These are phyloP conservation scores for Emericellopsis atlantica DNA, from an alignment of 2,329 filamentous ascomycete species.

Conservation along the genomic window DNA sequence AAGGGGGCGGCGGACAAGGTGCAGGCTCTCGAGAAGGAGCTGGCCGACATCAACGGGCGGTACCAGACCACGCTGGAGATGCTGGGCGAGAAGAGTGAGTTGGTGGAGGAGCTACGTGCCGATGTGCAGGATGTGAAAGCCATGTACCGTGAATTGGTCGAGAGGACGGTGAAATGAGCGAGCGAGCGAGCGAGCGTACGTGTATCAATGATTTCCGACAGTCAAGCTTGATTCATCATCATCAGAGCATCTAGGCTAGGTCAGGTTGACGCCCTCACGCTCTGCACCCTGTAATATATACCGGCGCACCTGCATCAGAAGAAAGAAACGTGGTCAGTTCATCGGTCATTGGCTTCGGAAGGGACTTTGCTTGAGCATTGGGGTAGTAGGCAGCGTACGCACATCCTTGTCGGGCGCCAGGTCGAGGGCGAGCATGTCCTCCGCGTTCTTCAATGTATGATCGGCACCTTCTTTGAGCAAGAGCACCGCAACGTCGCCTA, in stretches of 20 bases:
- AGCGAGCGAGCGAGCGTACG: slow-evolving; percentile 8
- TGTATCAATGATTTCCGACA: slow-evolving; percentile 2
- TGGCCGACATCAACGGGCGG: slow-evolving; percentile 57
- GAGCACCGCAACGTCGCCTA: slow-evolving; percentile 71
- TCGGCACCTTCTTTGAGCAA: slow-evolving; percentile 80
- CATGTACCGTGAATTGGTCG: slow-evolving; percentile 89
- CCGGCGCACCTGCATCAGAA: slow-evolving; percentile 44
- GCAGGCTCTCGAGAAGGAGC: slow-evolving; percentile 51
- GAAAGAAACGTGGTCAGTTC: background rate
- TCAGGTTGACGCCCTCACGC: slow-evolving; percentile 64
- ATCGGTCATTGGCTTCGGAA: background rate
- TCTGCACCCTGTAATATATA: slow-evolving; percentile 72
- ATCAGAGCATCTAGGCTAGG: slow-evolving; percentile 3
- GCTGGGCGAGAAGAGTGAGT: slow-evolving; percentile 92
- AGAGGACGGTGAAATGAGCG: slow-evolving; percentile 60
- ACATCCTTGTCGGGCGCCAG: slow-evolving; percentile 80
- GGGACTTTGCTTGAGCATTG: slow-evolving; percentile 3
- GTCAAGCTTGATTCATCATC: too few relatives aligned
- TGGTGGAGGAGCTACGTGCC: slow-evolving; percentile 77
- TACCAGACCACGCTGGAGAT: slow-evolving; percentile 90
- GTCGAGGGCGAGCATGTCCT: slow-evolving; percentile 63
- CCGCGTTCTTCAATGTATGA: slow-evolving; percentile 59
- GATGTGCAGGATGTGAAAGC: slow-evolving; percentile 90
- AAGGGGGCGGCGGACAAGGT: slow-evolving; percentile 47
- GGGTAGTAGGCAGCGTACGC: slow-evolving; percentile 12